Percentiles rank a stretch among this genome's conserved stretches.
Evolutionary conservation across 352 stramenopile species (phyloP).

Genomic region (Pythium periplocum): DNA sequence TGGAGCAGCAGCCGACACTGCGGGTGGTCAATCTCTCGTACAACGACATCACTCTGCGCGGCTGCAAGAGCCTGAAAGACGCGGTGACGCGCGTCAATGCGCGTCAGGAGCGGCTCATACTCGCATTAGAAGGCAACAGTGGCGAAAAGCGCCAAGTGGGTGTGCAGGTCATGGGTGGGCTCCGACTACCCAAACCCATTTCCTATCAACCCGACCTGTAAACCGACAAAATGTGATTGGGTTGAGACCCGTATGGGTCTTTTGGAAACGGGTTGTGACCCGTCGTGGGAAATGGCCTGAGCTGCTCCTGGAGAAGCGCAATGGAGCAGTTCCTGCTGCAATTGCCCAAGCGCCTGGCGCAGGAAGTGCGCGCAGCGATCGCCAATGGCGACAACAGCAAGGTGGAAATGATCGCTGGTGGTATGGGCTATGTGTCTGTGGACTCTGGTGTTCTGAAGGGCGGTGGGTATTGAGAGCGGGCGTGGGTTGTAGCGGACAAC

Average conservation of each 20-base stretch:
- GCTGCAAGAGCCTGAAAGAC: slow-evolving; percentile 66
- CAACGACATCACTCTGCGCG: slow-evolving; percentile 74
- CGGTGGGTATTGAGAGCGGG: background rate
- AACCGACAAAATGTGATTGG: no score
- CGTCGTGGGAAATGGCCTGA: background rate
- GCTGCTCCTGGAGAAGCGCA: background rate
- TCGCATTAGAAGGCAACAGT: slow-evolving; percentile 42
- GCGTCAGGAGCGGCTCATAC: slow-evolving; percentile 7
- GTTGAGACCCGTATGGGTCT: no score
- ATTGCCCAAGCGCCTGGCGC: slow-evolving; percentile 73
- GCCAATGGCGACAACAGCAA: slow-evolving; percentile 49
- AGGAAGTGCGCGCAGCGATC: slow-evolving; percentile 66
- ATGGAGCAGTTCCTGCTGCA: slow-evolving; percentile 89
- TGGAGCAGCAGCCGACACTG: slow-evolving; percentile 39
- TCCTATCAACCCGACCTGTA: no score
- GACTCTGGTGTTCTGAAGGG: background rate
- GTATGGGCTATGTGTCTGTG: slow-evolving; percentile 22
- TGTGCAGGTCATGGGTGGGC: slow-evolving; percentile 30
- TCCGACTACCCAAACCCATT: background rate
- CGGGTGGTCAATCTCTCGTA: slow-evolving; percentile 56
- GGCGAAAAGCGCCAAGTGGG: slow-evolving; percentile 29
- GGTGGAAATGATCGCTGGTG: slow-evolving; percentile 73
- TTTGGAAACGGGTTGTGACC: background rate
- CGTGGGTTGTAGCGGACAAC: slow-evolving; percentile 62
- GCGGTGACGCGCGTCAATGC: slow-evolving; percentile 12